A percentile compares a stretch with the other conserved stretches of the same genome.
These are phyloP conservation scores for Astrephomene gubernaculifera DNA, from an alignment of 139 green algal genomes.

Conservation along the genomic window DNA sequence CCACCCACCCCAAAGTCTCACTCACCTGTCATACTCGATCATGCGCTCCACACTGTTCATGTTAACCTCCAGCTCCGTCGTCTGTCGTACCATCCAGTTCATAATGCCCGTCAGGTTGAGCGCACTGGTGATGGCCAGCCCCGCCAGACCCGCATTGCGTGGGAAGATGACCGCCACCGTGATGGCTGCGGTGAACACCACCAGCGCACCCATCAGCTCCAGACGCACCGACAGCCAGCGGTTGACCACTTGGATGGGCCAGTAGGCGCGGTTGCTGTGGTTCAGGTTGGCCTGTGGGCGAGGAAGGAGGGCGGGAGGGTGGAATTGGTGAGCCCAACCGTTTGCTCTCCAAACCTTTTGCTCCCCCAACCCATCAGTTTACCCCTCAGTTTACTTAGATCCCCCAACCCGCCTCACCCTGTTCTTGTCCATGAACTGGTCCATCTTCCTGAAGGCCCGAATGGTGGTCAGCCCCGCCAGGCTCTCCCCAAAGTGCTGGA, in stretches of 20 bases:
- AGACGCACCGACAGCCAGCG: conserved; percentile 94
- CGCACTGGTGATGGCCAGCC: conserved; percentile 90
- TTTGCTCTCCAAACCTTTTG: not conserved
- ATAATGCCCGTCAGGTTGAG: conserved; percentile 75
- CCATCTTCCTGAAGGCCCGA: conserved; percentile 83
- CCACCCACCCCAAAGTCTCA: not conserved
- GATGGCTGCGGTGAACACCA: conserved; percentile 68
- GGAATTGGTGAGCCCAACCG: not conserved
- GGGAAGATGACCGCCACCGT: conserved; percentile 74
- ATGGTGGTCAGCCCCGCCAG: conserved; percentile 82
- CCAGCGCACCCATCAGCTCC: conserved; percentile 87
- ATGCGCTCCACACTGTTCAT: conserved; percentile 87
- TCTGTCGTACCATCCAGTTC: conserved; percentile 88
- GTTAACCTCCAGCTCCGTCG: conserved; percentile 90
- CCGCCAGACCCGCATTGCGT: conserved; percentile 81
- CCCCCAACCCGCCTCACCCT: conserved; percentile 26
- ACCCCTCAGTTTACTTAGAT: not conserved
- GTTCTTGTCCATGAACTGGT: conserved; percentile 55
- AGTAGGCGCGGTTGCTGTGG: conserved; percentile 59
- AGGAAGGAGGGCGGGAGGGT: not conserved
- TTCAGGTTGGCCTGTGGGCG: conserved; percentile 42
- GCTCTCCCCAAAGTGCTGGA: conserved; percentile 79
- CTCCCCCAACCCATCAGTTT: not conserved
- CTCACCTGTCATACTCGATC: conserved; percentile 73
- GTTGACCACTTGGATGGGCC: conserved; percentile 79